Evolutionary conservation across 495 filamentous ascomycete genomes (phyloP).

Genomic region (Letharia columbiana): DNA sequence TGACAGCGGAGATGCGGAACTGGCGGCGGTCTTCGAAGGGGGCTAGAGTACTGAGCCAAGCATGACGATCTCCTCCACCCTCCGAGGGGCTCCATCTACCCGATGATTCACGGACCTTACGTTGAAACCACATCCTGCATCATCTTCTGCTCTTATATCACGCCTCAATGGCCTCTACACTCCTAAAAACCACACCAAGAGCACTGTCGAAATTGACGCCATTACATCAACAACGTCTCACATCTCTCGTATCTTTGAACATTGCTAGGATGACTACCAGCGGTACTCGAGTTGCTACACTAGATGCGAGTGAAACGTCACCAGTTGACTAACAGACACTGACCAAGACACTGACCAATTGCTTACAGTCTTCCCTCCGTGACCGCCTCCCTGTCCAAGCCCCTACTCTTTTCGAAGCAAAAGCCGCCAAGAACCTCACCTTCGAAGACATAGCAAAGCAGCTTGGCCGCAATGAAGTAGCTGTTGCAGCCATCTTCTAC

Average conservation of each 20-base stretch:
- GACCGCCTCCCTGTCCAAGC: constrained; percentile 58
- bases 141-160: constrained; percentile 11
- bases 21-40: neutral
- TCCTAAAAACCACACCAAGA: constrained; percentile 10
- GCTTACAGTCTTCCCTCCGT: constrained; percentile 28
- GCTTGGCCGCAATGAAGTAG: constrained; percentile 81
- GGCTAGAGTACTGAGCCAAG: neutral
- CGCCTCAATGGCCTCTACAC: constrained; percentile 1
- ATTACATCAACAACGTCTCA: neutral
- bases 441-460: constrained; percentile 73
- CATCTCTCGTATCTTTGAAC: neutral
- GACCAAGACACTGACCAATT: neutral
- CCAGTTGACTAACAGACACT: neutral
- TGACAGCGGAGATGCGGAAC: constrained; percentile 2
- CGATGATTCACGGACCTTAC: neutral
- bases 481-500: constrained; percentile 89
- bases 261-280: constrained; percentile 22
- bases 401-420: constrained; percentile 73
- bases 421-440: constrained; percentile 61
- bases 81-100: neutral
- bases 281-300: constrained; percentile 21
- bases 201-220: neutral
- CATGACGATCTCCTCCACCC: neutral
- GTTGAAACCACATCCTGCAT: neutral
- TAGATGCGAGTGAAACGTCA: constrained; percentile 23